Evolutionary conservation across 106 monocot genomes (phyloP).

Genomic region (Dioscorea dumetorum): DNA sequence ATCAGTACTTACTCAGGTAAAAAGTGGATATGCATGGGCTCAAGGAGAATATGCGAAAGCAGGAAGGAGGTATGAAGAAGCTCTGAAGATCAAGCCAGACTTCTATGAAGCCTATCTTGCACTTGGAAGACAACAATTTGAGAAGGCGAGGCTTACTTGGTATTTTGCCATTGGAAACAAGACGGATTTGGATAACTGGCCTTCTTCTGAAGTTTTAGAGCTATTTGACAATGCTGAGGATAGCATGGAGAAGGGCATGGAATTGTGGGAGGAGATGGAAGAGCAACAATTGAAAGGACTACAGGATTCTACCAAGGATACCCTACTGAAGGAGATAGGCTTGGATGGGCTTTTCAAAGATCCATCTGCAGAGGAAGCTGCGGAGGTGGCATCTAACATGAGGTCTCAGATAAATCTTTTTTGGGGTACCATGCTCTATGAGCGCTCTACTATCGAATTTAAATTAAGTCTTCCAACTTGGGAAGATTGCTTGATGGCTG

Average conservation of each 20-base stretch:
- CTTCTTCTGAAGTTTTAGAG: conserved; percentile 46
- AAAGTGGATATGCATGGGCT: conserved; percentile 71
- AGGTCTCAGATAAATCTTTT: conserved; percentile 70
- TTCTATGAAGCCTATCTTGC: conserved; percentile 83
- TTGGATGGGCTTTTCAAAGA: conserved; percentile 43
- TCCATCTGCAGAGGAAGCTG: conserved; percentile 59
- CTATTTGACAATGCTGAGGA: conserved; percentile 79
- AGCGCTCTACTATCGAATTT: conserved; percentile 82
- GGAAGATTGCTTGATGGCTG: conserved; percentile 73
- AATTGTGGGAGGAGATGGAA: conserved; percentile 80
- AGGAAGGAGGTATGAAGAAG: conserved; percentile 65
- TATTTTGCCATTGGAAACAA: conserved; percentile 53
- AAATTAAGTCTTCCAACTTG: conserved; percentile 60
- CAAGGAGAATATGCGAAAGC: conserved; percentile 65
- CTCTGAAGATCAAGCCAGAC: conserved; percentile 70
- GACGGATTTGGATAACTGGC: conserved; percentile 42
- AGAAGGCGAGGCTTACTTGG: conserved; percentile 87
- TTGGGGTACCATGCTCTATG: conserved; percentile 88
- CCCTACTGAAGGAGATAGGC: conserved; percentile 52
- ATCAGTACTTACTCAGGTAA: conserved; percentile 33
- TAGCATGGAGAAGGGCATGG: conserved; percentile 76
- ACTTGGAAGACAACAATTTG: conserved; percentile 74
- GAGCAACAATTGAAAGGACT: conserved; percentile 46
- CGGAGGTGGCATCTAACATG: conserved; percentile 62
- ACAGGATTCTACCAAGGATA: conserved; percentile 40